phyloP scores from a whole-genome alignment of 805 yeast genomes.

The Saccharomycopsis selenospora region DNA sequence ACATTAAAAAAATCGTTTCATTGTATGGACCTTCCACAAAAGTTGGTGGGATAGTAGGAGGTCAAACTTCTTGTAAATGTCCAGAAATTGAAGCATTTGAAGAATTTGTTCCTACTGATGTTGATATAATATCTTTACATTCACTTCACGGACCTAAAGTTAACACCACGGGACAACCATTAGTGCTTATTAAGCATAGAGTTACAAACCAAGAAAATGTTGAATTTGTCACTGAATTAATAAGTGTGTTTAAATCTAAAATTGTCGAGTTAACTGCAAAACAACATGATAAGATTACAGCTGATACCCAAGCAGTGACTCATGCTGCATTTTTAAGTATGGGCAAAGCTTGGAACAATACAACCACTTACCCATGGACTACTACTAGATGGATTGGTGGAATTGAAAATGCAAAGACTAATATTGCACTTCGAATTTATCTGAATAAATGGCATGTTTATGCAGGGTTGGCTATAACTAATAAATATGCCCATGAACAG shows the following conservation, averaged over 20 bases:
- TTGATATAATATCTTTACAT: slow-evolving; percentile 78
- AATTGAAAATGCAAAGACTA: slow-evolving; percentile 90
- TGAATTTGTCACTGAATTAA: slow-evolving; percentile 53
- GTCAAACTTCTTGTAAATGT: slow-evolving; percentile 91
- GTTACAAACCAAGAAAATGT: slow-evolving; percentile 45
- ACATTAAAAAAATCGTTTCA: slow-evolving; percentile 62
- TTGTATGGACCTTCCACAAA: slow-evolving; percentile 84
- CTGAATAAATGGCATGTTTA: slow-evolving; percentile 97
- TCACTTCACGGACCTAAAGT: slow-evolving; percentile 94
- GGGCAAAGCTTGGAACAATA: slow-evolving; percentile 93
- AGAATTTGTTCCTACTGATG: slow-evolving; percentile 63
- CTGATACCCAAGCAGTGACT: slow-evolving; percentile 97
- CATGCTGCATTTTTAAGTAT: slow-evolving; percentile 95
- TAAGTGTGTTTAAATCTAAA: slow-evolving; percentile 71
- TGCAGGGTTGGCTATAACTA: slow-evolving; percentile 94
- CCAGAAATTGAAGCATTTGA: slow-evolving; percentile 89
- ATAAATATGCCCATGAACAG: slow-evolving; percentile 90
- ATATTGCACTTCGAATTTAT: slow-evolving; percentile 82
- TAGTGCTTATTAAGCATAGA: slow-evolving; percentile 76
- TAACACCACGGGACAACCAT: slow-evolving; percentile 83
- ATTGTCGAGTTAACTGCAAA: slow-evolving; percentile 71
- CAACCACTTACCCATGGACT: slow-evolving; percentile 83
- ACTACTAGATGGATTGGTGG: slow-evolving; percentile 85
- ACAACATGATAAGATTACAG: slow-evolving; percentile 91
- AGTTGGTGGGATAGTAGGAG: slow-evolving; percentile 89